Percentiles rank a stretch among this genome's conserved stretches.
phyloP scores from a whole-genome alignment of 805 yeast genomes.

The Yarrowia bubula region DNA sequence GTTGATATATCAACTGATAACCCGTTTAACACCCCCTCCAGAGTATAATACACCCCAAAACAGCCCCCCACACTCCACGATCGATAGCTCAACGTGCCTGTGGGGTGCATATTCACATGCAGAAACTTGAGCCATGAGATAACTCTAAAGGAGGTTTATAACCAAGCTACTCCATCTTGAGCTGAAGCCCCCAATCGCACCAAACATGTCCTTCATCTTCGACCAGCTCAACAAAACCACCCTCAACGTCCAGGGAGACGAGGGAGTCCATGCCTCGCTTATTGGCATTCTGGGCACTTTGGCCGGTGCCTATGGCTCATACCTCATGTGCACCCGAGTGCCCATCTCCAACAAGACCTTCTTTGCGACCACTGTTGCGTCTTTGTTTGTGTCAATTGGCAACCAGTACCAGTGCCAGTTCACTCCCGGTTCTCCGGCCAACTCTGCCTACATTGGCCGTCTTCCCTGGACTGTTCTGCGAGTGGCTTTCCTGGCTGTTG shows the following conservation, averaged over 20 bases:
- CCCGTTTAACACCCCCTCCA: too few species aligned
- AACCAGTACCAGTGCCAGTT: slow-evolving; percentile 12
- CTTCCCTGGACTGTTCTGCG: slow-evolving; percentile 19
- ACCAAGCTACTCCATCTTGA: not conserved
- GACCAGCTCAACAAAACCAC: not conserved
- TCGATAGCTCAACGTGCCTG: not conserved
- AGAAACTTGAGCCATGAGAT: slow-evolving; percentile 2
- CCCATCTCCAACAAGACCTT: slow-evolving; percentile 4
- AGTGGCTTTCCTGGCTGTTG: not conserved
- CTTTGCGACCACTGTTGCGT: not conserved
- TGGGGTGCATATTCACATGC: slow-evolving; percentile 26
- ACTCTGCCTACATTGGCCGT: slow-evolving; percentile 16
- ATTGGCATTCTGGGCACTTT: not conserved
- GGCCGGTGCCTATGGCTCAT: slow-evolving; percentile 9
- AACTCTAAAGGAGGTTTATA: not conserved
- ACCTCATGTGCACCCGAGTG: slow-evolving; percentile 6
- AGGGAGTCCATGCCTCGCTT: slow-evolving; percentile 5
- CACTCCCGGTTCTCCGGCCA: slow-evolving; percentile 1
- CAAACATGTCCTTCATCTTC: not conserved
- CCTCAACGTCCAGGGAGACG: slow-evolving; percentile 6
- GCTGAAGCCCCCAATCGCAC: not conserved
- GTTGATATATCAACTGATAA: too few species aligned
- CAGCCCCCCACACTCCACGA: not conserved
- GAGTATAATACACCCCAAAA: not conserved
- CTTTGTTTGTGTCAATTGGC: slow-evolving; percentile 12